A percentile compares a stretch with the other conserved stretches of the same genome.
phyloP scores from a whole-genome alignment of 2,329 filamentous ascomycete genomes.

The Bipolaris cookei region DNA sequence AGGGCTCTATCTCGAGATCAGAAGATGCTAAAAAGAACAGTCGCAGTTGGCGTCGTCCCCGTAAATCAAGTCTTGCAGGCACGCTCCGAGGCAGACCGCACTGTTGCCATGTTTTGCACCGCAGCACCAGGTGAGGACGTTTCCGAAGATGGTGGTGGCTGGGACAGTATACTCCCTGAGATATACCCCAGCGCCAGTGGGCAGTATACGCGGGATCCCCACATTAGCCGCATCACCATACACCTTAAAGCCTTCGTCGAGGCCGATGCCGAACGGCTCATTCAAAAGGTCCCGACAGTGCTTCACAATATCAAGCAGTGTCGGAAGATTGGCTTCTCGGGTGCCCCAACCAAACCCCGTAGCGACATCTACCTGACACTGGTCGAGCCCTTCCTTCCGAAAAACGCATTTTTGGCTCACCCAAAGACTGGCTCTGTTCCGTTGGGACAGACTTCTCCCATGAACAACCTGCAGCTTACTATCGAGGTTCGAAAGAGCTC shows the following conservation, averaged over 20 bases:
- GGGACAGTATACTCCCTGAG: conserved; percentile 72
- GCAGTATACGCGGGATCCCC: conserved; percentile 73
- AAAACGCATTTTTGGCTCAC: conserved; percentile 67
- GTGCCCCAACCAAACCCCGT: conserved; percentile 82
- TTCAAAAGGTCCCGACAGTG: conserved; percentile 85
- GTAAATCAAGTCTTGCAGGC: conserved; percentile 77
- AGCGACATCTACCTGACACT: conserved; percentile 96
- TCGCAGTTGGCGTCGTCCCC: conserved; percentile 79
- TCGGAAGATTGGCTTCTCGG: conserved; percentile 90
- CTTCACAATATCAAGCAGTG: conserved; percentile 82
- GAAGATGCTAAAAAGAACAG: conserved; percentile 67
- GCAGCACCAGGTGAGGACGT: conserved; percentile 47
- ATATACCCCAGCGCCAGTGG: conserved; percentile 72
- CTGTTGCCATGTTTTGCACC: conserved; percentile 78
- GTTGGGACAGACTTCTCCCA: conserved; percentile 67
- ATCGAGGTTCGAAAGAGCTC: conserved; percentile 81
- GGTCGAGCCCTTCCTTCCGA: conserved; percentile 76
- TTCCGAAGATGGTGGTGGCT: conserved; percentile 65
- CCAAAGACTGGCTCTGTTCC: conserved; percentile 82
- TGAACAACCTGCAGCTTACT: conserved; percentile 83
- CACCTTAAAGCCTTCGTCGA: conserved; percentile 79
- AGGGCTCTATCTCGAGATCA: conserved; percentile 48
- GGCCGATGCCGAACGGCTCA: conserved; percentile 77
- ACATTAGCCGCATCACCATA: conserved; percentile 78
- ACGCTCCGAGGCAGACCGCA: conserved; percentile 73